A percentile compares a stretch with the other conserved stretches of the same genome.
Evolutionary conservation across 2,329 filamentous ascomycete species (phyloP).

Genomic region (Sclerotinia sclerotiorum): DNA sequence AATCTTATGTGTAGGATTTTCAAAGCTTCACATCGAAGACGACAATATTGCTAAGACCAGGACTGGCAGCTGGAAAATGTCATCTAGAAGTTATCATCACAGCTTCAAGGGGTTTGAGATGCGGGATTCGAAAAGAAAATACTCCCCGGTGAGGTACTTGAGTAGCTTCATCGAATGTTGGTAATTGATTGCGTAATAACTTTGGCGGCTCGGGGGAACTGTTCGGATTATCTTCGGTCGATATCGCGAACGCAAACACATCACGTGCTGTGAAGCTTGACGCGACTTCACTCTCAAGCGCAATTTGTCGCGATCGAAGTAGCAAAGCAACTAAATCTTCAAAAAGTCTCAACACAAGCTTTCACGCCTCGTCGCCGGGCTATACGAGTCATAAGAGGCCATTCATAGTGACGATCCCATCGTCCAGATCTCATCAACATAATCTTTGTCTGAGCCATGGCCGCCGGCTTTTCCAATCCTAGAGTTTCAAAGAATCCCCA

Average conservation of each 20-base stretch:
- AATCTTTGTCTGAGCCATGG: slow-evolving; percentile 26
- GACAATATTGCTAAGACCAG: background rate
- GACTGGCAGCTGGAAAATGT: too few species aligned
- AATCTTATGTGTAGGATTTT: background rate
- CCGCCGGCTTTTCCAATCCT: slow-evolving; percentile 29
- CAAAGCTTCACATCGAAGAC: background rate
- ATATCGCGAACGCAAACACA: fast-evolving
- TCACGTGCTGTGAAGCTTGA: background rate
- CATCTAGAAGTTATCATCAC: too few species aligned
- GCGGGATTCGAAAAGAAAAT: background rate
- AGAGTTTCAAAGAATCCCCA: slow-evolving; percentile 35
- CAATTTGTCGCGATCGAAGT: slow-evolving; percentile 3
- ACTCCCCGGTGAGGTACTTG: background rate
- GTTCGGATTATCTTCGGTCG: background rate
- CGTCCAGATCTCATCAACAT: background rate
- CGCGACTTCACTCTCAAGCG: slow-evolving; percentile 10
- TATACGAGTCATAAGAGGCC: too few species aligned
- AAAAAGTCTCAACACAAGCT: background rate
- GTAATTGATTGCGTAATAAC: background rate
- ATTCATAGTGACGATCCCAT: background rate
- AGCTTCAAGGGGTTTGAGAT: background rate
- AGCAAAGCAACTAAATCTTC: background rate
- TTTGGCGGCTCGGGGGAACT: background rate
- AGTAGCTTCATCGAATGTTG: too few species aligned
- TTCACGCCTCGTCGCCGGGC: background rate